phyloP scores from a whole-genome alignment of 1,139 yeast species.

The Yamadazyma blattariae region DNA sequence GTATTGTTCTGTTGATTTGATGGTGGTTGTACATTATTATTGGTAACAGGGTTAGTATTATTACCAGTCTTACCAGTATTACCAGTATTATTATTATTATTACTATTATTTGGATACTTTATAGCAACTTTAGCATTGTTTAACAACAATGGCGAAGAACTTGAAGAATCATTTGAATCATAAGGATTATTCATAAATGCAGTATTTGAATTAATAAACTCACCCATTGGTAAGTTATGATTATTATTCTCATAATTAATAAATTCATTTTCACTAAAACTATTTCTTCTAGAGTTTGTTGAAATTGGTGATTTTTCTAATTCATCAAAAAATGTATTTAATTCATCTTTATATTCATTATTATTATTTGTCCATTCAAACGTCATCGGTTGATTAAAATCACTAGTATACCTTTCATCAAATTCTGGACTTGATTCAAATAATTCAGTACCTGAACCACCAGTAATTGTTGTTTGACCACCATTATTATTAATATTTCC shows the following conservation, averaged over 20 bases:
- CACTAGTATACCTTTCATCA: too few relatives aligned
- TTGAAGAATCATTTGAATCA: slow-evolving; percentile 11
- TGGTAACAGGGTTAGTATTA: background rate
- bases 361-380: slow-evolving; percentile 28
- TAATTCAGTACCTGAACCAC: background rate
- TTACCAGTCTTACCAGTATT: background rate
- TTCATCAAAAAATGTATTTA: slow-evolving; percentile 38
- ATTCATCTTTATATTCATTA: slow-evolving; percentile 9
- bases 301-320: slow-evolving; percentile 31
- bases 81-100: background rate
- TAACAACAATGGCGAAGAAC: slow-evolving; percentile 12
- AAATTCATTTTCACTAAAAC: slow-evolving; percentile 8
- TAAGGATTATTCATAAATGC: slow-evolving; percentile 7
- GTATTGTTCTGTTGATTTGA: too few relatives aligned
- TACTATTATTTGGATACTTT: too few relatives aligned
- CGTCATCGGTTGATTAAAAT: slow-evolving; percentile 14
- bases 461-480: background rate
- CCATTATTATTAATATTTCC: background rate
- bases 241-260: slow-evolving; percentile 1
- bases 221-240: background rate
- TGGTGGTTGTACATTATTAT: background rate
- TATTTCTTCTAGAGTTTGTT: slow-evolving; percentile 15
- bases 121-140: slow-evolving; percentile 6
- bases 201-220: background rate
- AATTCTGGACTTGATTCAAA: too few relatives aligned